Evolutionary conservation across 148 eudicot genomes (phyloP).

Genomic region (Tetragonia tetragonoides): DNA sequence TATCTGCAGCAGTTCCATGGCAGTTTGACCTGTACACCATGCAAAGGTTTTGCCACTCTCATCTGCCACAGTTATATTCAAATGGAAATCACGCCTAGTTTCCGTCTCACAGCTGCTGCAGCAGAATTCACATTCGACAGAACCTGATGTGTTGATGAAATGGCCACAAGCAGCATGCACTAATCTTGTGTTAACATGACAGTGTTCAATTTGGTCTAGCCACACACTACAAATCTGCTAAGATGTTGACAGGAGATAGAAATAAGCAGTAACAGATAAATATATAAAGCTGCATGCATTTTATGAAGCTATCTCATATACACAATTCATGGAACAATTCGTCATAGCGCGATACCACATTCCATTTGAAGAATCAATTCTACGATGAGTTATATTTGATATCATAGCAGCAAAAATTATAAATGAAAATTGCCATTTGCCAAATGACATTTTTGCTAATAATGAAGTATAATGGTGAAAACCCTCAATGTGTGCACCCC

Average conservation of each 20-base stretch:
- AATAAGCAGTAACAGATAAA: background rate
- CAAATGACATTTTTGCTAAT: background rate
- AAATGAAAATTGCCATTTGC: background rate
- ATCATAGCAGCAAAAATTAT: too few species aligned
- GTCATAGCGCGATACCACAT: background rate
- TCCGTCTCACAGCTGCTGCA: constrained; percentile 48
- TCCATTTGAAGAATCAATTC: background rate
- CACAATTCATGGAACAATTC: background rate
- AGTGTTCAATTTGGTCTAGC: constrained; percentile 80
- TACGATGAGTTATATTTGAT: too few species aligned
- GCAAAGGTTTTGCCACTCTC: constrained; percentile 66
- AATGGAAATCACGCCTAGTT: constrained; percentile 56
- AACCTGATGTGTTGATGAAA: constrained; percentile 47
- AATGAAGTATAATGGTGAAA: background rate
- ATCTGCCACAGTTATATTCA: constrained; percentile 75
- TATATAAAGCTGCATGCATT: background rate
- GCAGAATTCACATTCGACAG: constrained; percentile 67
- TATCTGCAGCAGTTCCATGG: constrained; percentile 83
- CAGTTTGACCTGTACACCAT: constrained; percentile 91
- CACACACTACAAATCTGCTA: constrained; percentile 71
- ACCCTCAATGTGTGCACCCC: background rate
- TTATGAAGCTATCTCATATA: background rate
- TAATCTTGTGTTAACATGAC: constrained; percentile 69
- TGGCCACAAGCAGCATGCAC: constrained; percentile 73
- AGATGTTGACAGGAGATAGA: constrained; percentile 6